Evolutionary conservation across 805 yeast genomes (phyloP).

Genomic region (Spathaspora arborariae): DNA sequence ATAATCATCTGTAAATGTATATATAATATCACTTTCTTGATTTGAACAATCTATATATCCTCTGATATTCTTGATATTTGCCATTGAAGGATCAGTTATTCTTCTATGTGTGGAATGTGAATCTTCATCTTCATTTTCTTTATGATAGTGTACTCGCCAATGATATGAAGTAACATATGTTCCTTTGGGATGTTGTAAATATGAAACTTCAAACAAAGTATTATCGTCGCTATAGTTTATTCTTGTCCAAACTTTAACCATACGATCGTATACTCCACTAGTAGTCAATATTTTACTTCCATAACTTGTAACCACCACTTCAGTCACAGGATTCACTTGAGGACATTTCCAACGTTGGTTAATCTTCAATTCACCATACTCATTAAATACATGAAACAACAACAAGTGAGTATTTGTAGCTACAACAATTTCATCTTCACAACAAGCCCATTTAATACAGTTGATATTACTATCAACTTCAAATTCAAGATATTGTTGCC

Average conservation of each 20-base stretch:
- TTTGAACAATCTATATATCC: constrained; percentile 27
- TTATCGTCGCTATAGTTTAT: constrained; percentile 55
- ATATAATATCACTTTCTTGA: constrained; percentile 40
- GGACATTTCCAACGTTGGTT: constrained; percentile 42
- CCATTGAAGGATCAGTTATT: constrained; percentile 23
- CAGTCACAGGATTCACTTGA: constrained; percentile 61
- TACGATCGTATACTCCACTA: constrained; percentile 56
- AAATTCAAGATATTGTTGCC: constrained; percentile 37
- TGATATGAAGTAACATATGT: constrained; percentile 50
- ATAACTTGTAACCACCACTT: constrained; percentile 60
- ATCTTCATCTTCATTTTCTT: constrained; percentile 1
- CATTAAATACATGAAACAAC: constrained; percentile 50
- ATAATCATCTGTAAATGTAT: constrained; percentile 59
- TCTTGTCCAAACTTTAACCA: constrained; percentile 78
- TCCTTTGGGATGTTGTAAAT: constrained; percentile 55
- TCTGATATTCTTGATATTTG: constrained; percentile 32
- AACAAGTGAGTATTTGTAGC: constrained; percentile 53
- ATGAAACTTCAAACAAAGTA: constrained; percentile 64
- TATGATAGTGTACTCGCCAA: constrained; percentile 44
- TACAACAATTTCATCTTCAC: constrained; percentile 51
- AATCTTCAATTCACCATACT: constrained; percentile 39
- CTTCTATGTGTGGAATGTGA: constrained; percentile 3
- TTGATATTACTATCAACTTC: constrained; percentile 21
- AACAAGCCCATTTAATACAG: constrained; percentile 52
- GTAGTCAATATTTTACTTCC: constrained; percentile 60